A percentile compares a stretch with the other conserved stretches of the same genome.
Evolutionary conservation across 257 asterid species (phyloP).

Genomic region (Solanum arcanum): DNA sequence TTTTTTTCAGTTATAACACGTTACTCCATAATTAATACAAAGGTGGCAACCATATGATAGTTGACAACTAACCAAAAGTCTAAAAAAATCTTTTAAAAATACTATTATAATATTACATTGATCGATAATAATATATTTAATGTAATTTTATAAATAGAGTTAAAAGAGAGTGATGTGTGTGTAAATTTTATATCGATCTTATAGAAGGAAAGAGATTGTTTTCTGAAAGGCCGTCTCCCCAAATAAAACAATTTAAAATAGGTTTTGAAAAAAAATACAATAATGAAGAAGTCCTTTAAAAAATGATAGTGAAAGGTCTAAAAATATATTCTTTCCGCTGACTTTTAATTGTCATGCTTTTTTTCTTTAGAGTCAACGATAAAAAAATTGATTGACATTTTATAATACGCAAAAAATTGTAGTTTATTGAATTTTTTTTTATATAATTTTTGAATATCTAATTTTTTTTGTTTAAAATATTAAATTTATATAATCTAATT

Average conservation of each 20-base stretch:
- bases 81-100: background rate
- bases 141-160: background rate
- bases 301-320: background rate
- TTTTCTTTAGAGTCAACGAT: no score
- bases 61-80: background rate
- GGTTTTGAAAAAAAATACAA: background rate
- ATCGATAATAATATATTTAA: background rate
- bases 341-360: background rate
- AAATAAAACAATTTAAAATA: background rate
- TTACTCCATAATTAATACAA: background rate
- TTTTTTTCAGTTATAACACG: background rate
- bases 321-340: background rate
- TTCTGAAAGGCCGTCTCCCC: background rate
- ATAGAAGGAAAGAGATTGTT: background rate
- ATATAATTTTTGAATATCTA: no score
- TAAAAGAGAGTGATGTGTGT: background rate
- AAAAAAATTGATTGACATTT: no score
- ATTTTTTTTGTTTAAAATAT: no score
- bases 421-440: no score
- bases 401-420: no score
- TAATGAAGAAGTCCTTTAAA: background rate
- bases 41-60: background rate
- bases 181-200: no score
- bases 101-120: background rate
- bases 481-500: no score